Evolutionary conservation across 2,329 filamentous ascomycete genomes (phyloP).

Genomic region (Penicillium expansum): DNA sequence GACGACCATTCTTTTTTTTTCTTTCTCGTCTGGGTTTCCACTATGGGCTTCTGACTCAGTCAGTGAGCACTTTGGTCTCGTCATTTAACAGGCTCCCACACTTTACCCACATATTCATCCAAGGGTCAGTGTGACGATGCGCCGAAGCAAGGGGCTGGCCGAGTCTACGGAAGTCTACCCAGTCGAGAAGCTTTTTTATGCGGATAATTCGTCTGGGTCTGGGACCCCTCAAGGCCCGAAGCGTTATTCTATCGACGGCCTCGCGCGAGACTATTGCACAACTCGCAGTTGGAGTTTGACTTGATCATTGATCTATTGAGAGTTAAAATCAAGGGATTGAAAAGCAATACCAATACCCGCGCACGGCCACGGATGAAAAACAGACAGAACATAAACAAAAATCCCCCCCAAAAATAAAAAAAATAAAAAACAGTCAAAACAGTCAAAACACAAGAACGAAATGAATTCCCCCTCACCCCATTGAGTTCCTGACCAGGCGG

Average conservation of each 20-base stretch:
- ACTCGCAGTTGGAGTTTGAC: not conserved
- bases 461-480: not conserved
- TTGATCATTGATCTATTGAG: not conserved
- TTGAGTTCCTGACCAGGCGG: conserved; percentile 18
- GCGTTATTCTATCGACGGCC: not conserved
- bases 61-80: not conserved
- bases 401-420: too few relatives aligned
- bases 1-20: not conserved
- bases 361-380: not conserved
- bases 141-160: conserved; percentile 21
- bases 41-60: not conserved
- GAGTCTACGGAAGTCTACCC: conserved; percentile 14
- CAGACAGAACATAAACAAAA: not conserved
- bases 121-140: conserved; percentile 21
- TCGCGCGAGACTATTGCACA: not conserved
- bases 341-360: not conserved
- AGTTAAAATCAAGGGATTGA: conserved; percentile 1
- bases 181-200: not conserved
- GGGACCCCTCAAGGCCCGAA: not conserved
- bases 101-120: not conserved
- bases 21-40: not conserved
- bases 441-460: not conserved
- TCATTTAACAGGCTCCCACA: not conserved
- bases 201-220: not conserved
- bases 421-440: not conserved